Base-by-base conservation (phyloP, 768 basidiomycete genomes). In the Filobasidium wieringae region DNA sequence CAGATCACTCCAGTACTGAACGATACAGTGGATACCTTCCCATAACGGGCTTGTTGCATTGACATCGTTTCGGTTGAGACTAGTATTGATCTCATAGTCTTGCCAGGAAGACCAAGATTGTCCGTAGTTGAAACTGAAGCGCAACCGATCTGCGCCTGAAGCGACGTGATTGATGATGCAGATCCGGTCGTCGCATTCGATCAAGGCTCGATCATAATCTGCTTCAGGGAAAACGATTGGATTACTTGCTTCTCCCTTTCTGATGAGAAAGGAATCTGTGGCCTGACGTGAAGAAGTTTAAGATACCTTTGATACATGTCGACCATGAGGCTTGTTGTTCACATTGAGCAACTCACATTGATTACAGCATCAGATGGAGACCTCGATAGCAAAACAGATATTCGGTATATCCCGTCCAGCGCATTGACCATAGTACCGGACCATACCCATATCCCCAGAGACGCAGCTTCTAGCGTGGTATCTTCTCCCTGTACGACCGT, bases 91-190 rank as follows among this genome's bases (percentile, higher is more conserved):
- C 74, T 91, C 86, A 83, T 86, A 93, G 52, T 77, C 76, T 24
- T 75, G 75, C 91, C 91, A 93, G 19, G 78, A 71, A 5, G 86
- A 79, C 89, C 90, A 93, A 63, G 80, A 86, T 68, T 80, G 79
- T 7, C 87, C 89, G 66, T 85, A 93, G 76, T 92, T 84, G 76
- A 82, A 81, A 12, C 88, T 84, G 72, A 89, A 92, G 43, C 91
- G 80, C 77, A 88, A 84, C 77, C 76, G 81, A 61, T 93, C 89
- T 17, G 91, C 90, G 45, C 91, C 91, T 54, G 80, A 79, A 4
- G 91, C 90, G 43, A 79, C 80, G 75, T 95, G 91, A 0, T 81
- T 81, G 72, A 89, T 88, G 6, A 78, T 80, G 71, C 85, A 91
- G 60, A 83, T 76, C 54, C 81, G 83, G 58, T 81, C 75, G 14